A percentile compares a stretch with the other conserved stretches of the same genome.
phyloP scores from a whole-genome alignment of 1,284 basidiomycete species.

The Tilletia setariae region DNA sequence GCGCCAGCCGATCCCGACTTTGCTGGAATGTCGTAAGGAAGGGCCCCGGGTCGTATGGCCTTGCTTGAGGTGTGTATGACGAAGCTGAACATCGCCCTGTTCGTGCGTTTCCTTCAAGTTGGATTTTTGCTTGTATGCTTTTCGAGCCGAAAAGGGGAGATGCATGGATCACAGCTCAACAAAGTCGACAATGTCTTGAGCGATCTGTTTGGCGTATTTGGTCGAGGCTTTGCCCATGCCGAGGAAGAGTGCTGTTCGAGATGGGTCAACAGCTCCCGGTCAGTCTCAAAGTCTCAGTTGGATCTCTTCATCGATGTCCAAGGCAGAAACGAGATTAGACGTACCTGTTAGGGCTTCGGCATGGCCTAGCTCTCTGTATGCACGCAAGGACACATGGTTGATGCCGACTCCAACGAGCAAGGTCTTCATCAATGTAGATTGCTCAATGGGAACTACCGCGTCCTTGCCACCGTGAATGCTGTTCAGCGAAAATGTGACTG shows the following conservation, averaged over 20 bases:
- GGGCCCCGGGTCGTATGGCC: too few relatives aligned
- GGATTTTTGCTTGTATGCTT: background rate
- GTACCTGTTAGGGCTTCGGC: conserved; percentile 49
- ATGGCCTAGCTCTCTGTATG: conserved; percentile 54
- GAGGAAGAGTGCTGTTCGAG: conserved; percentile 28
- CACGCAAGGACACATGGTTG: conserved; percentile 47
- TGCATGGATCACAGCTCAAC: conserved; percentile 21
- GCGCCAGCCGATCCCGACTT: too few relatives aligned
- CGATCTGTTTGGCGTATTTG: conserved; percentile 53
- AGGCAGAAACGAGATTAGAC: too few relatives aligned
- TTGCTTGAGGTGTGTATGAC: background rate
- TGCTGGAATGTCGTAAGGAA: too few relatives aligned
- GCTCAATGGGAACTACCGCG: conserved; percentile 52
- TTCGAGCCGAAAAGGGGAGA: background rate
- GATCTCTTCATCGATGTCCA: too few relatives aligned
- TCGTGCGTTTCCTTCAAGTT: background rate
- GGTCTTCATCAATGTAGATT: conserved; percentile 55
- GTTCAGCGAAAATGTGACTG: background rate
- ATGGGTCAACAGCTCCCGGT: too few relatives aligned
- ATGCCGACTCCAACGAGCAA: conserved; percentile 56
- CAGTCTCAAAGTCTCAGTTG: too few relatives aligned
- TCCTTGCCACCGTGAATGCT: conserved; percentile 55
- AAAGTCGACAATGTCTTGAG: conserved; percentile 37
- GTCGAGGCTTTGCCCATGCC: conserved; percentile 42
- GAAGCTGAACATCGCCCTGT: background rate